Base-by-base conservation (phyloP, 495 filamentous ascomycete genomes). In the Chaetomium tenue region DNA sequence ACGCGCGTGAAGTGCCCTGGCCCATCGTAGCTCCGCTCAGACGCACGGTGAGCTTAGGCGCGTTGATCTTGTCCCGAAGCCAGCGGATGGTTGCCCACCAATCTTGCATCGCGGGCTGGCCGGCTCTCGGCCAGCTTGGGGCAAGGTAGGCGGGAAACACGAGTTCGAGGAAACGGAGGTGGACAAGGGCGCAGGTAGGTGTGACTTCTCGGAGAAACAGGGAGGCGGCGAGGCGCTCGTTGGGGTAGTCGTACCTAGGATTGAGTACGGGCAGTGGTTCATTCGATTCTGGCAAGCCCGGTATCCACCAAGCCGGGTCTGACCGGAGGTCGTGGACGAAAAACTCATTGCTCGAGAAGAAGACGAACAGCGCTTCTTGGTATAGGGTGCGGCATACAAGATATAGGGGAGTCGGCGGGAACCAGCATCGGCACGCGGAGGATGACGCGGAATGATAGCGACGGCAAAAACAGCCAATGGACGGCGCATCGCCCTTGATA, bases 161-260 rank as follows among this genome's bases (percentile, higher is more conserved):
- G 2, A 54, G 52, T 16, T 54, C 52, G 52, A 54, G 28, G 9
- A 42, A 57, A 6, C 33, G 54, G n/a, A 57, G 54, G 33, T 57
- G 12, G n/a, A 33, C 33, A 12, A 57, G 33, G 37, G n/a, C 40
- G 20, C 22, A n/a, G 5, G 6, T 8, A n/a, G 56, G 56, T 3
- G 30, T 23, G 22, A 58, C 40, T 7, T 58, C 56, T 0, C 39
- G 22, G 3, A 58, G 56, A 46, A 46, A 58, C 40, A 28, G 39
- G 8, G 56, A 58, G 18, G 39, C 56, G 39, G 56, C 56, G n/a
- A 58, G 30, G 39, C 56, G 40, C 23, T 48, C 37, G 42, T 13
- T 13, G 28, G 57, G 57, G 42, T 59, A 48, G 25, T 6, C 18
- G 42, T 48, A 33, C 33, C 33, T 6, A 8, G 33, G 33, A 9